phyloP scores from a whole-genome alignment of 495 filamentous ascomycete species.

The Trichoderma orchidacearum region DNA sequence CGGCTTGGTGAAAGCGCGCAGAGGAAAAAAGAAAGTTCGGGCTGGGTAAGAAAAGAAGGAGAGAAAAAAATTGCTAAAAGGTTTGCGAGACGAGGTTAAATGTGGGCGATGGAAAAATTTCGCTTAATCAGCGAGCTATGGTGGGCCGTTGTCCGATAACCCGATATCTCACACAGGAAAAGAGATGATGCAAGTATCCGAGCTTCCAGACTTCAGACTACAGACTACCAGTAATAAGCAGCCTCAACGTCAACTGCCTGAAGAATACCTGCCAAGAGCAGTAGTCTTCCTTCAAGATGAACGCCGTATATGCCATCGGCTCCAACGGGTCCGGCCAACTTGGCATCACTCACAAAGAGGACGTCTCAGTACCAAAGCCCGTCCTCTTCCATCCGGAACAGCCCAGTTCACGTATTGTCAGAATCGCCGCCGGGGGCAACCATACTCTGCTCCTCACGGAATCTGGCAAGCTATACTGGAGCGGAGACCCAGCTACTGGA shows the following conservation, averaged over 20 bases:
- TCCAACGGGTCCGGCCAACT: slow-evolving; percentile 87
- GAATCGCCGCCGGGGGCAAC: slow-evolving; percentile 66
- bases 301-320: slow-evolving; percentile 63
- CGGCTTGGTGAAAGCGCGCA: not conserved
- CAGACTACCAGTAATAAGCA: too few relatives aligned
- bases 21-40: not conserved
- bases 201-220: not conserved
- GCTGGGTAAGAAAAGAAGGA: not conserved
- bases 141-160: not conserved
- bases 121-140: not conserved
- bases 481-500: slow-evolving; percentile 46
- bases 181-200: not conserved
- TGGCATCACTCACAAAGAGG: slow-evolving; percentile 60
- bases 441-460: slow-evolving; percentile 62
- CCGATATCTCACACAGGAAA: not conserved
- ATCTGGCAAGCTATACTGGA: slow-evolving; percentile 42
- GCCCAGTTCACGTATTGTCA: slow-evolving; percentile 8
- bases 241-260: too few relatives aligned
- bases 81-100: not conserved
- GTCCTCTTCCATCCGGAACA: slow-evolving; percentile 32
- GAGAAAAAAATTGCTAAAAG: not conserved
- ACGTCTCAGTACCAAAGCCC: slow-evolving; percentile 51
- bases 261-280: too few relatives aligned
- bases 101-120: not conserved
- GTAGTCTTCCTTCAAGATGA: slow-evolving; percentile 15